Percentiles rank a stretch among this genome's conserved stretches.
phyloP scores from a whole-genome alignment of 2,329 filamentous ascomycete species.

The Apiospora saccharicola region DNA sequence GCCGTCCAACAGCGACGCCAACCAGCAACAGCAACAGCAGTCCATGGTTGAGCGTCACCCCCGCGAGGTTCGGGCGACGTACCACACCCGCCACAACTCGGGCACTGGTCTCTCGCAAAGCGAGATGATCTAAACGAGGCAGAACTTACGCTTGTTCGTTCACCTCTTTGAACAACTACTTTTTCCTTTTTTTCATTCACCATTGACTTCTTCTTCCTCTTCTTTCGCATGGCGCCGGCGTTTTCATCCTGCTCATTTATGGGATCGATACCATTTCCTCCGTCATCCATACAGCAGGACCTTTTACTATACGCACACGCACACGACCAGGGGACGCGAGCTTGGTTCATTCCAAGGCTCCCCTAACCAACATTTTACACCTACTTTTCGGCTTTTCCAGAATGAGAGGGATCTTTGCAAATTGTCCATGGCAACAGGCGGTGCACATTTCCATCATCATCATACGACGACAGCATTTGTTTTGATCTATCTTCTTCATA shows the following conservation, averaged over 20 bases:
- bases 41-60: constrained; percentile 42
- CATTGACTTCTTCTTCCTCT: constrained; percentile 34
- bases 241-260: constrained; percentile 30
- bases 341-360: not conserved
- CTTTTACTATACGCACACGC: constrained; percentile 7
- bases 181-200: constrained; percentile 33
- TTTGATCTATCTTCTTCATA: not conserved
- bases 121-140: constrained; percentile 59
- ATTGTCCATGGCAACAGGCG: constrained; percentile 9
- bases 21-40: constrained; percentile 30
- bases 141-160: not conserved
- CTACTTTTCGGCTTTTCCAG: not conserved
- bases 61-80: constrained; percentile 47
- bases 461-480: constrained; percentile 11
- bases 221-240: constrained; percentile 49
- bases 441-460: not conserved
- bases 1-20: constrained; percentile 39
- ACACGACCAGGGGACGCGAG: not conserved
- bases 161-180: constrained; percentile 7
- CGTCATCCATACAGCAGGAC: constrained; percentile 13
- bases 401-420: not conserved
- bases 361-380: constrained; percentile 21
- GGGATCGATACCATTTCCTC: constrained; percentile 38
- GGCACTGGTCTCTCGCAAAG: constrained; percentile 60
- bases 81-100: constrained; percentile 43